A percentile compares a stretch with the other conserved stretches of the same genome.
Evolutionary conservation across 108 stramenopile species (phyloP).

Genomic region (Cylindrotheca closterium): DNA sequence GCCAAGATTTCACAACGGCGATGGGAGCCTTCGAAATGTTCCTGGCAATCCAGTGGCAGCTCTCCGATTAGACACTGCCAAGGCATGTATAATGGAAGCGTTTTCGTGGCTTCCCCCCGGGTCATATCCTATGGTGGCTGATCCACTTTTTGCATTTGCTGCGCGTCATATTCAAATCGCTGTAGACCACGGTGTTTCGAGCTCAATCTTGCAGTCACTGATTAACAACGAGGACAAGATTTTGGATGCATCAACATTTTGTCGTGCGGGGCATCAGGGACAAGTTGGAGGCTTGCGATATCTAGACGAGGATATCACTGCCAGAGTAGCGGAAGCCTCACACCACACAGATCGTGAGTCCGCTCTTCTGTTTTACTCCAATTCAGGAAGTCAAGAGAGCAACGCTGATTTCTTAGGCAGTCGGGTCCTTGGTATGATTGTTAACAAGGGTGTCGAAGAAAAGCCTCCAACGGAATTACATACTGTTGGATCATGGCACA

Average conservation of each 20-base stretch:
- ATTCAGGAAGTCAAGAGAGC: not conserved
- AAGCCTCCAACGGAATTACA: slow-evolving; percentile 76
- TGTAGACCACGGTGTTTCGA: slow-evolving; percentile 53
- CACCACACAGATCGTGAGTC: slow-evolving; percentile 75
- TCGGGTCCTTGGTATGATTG: slow-evolving; percentile 53
- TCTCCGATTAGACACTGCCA: slow-evolving; percentile 63
- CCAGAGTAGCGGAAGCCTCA: slow-evolving; percentile 49
- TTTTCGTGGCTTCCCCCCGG: slow-evolving; percentile 91
- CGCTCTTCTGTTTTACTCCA: slow-evolving; percentile 43
- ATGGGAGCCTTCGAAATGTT: slow-evolving; percentile 55
- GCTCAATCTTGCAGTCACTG: slow-evolving; percentile 69
- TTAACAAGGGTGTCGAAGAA: slow-evolving; percentile 27
- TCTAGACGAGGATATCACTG: slow-evolving; percentile 58
- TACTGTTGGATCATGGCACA: slow-evolving; percentile 80
- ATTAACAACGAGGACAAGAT: slow-evolving; percentile 67
- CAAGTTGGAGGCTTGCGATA: slow-evolving; percentile 62
- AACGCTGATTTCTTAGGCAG: slow-evolving; percentile 33
- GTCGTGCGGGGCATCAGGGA: slow-evolving; percentile 50
- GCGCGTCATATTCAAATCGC: slow-evolving; percentile 64
- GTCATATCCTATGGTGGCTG: slow-evolving; percentile 79
- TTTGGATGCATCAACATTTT: slow-evolving; percentile 60
- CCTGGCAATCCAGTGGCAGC: slow-evolving; percentile 41
- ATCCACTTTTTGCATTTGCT: slow-evolving; percentile 77
- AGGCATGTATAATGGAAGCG: slow-evolving; percentile 81
- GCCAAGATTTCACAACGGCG: slow-evolving; percentile 42